A percentile compares a stretch with the other conserved stretches of the same genome.
Evolutionary conservation across 305 asterid species (phyloP).

Genomic region (Fraxinus nigra): DNA sequence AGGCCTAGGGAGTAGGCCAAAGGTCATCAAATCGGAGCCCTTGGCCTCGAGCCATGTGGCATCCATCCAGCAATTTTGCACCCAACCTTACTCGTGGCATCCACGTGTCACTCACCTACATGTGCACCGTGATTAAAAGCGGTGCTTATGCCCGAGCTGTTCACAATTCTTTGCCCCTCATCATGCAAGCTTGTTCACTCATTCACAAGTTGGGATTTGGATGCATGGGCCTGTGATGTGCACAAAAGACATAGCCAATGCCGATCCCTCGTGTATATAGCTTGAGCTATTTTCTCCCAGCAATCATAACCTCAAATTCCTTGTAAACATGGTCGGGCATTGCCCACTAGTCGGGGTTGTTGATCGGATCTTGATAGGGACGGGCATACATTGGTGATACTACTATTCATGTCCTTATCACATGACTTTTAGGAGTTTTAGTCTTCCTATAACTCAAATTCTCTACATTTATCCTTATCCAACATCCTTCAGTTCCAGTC

Average conservation of each 20-base stretch:
- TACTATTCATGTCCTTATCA: no score
- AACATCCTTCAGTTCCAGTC: not conserved
- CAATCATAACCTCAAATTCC: not conserved
- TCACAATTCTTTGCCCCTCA: not conserved
- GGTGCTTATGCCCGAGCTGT: not conserved
- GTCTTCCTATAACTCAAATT: not conserved
- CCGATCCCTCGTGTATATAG: not conserved
- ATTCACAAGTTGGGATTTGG: not conserved
- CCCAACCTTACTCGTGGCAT: not conserved
- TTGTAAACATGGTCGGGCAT: not conserved
- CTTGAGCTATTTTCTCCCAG: not conserved
- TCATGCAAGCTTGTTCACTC: not conserved
- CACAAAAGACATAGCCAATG: not conserved
- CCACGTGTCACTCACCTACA: not conserved
- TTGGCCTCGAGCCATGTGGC: not conserved
- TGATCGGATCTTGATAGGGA: no score
- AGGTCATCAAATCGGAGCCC: not conserved
- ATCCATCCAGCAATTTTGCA: not conserved
- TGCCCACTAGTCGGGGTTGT: not conserved
- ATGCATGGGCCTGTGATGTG: not conserved
- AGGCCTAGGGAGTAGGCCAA: not conserved
- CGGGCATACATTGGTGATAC: no score
- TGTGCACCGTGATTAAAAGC: not conserved
- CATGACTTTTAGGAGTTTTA: no score
- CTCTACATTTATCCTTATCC: not conserved